Evolutionary conservation across 2,329 filamentous ascomycete genomes (phyloP), one percentile per base, ranked within the genome.

Genomic region (Colletotrichum agaves): DNA sequence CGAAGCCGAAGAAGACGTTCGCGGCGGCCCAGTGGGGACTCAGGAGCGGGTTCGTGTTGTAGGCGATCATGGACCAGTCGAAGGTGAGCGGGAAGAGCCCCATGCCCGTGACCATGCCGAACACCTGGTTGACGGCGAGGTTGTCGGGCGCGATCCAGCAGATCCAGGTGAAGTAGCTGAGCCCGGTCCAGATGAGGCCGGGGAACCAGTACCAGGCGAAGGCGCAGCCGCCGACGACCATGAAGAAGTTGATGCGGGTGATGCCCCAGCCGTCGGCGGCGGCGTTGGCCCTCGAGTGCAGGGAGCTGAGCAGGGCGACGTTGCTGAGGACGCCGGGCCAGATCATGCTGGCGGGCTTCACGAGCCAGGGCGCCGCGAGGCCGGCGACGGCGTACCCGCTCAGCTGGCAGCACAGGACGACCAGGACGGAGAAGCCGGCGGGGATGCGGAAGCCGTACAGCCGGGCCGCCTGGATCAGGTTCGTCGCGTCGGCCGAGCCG

Each of bases 11-110:
- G 68, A 90, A 80, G 13, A 85, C 86, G 75, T 91, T 91, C 58
- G 87, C 79, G 39, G 89, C 89, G 15, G 85, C 86, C 77, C 88
- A 85, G 72, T 84, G 84, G 3, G 85, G 84, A 6, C 83, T 79
- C 76, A 84, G 81, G 53, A 82, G 73, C 4, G 80, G 80, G 61
- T 81, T 77, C 71, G 79, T 73, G 49, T 68, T 68, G 61, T 11
- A 71, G 64, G 52, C 70, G 35, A 72, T 72, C 67, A 73, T 73
- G 2, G 74, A 73, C 73, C 80, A 83, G 71, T 83, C 81, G 59
- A 83, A 79, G 0, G 81, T 83, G 35, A 83, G 73, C 0, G 81
- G 81, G 4, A 82, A 72, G 0, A 83, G 52, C 0, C 77, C 79
- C 35, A 81, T 71, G 0, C 79, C 79, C 2, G 75, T 80, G 17